These are phyloP conservation scores for Claviceps maximensis DNA, from an alignment of 2,329 filamentous ascomycete species.

Conservation along the genomic window DNA sequence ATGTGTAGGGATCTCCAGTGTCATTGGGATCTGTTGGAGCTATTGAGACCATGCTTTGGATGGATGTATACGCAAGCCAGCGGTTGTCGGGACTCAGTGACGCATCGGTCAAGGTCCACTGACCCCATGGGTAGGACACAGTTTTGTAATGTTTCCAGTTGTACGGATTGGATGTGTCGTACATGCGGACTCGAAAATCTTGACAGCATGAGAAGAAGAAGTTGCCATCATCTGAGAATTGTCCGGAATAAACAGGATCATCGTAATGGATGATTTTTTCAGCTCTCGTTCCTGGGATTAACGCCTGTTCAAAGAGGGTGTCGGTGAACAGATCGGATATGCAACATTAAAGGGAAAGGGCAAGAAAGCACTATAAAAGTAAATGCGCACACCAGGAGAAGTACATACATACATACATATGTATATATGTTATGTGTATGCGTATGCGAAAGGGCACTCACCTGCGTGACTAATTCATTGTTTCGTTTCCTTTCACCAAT, in stretches of 20 bases:
- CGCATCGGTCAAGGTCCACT: slow-evolving; percentile 94
- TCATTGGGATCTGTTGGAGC: slow-evolving; percentile 79
- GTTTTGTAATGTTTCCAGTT: slow-evolving; percentile 95
- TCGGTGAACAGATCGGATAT: not conserved
- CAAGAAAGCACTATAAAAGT: not conserved
- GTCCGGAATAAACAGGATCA: slow-evolving; percentile 79
- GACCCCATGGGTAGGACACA: slow-evolving; percentile 68
- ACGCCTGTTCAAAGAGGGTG: slow-evolving; percentile 32
- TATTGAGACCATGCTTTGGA: slow-evolving; percentile 70
- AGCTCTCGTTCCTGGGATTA: slow-evolving; percentile 65
- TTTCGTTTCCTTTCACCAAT: slow-evolving; percentile 47
- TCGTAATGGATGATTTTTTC: slow-evolving; percentile 85
- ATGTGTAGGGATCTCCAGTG: slow-evolving; percentile 60
- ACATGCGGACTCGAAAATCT: slow-evolving; percentile 92
- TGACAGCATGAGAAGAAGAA: slow-evolving; percentile 92
- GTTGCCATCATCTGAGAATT: slow-evolving; percentile 93
- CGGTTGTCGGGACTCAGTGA: slow-evolving; percentile 83
- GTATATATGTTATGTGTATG: not conserved
- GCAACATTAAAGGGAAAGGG: not conserved
- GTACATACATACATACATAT: not conserved
- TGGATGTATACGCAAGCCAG: slow-evolving; percentile 84
- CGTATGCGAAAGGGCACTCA: slow-evolving; percentile 18
- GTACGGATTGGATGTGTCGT: slow-evolving; percentile 91
- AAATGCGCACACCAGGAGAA: no score
- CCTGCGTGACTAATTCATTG: slow-evolving; percentile 54